These are phyloP conservation scores for Fusarium miscanthi DNA, from an alignment of 2,329 filamentous ascomycete species.

Conservation along the genomic window DNA sequence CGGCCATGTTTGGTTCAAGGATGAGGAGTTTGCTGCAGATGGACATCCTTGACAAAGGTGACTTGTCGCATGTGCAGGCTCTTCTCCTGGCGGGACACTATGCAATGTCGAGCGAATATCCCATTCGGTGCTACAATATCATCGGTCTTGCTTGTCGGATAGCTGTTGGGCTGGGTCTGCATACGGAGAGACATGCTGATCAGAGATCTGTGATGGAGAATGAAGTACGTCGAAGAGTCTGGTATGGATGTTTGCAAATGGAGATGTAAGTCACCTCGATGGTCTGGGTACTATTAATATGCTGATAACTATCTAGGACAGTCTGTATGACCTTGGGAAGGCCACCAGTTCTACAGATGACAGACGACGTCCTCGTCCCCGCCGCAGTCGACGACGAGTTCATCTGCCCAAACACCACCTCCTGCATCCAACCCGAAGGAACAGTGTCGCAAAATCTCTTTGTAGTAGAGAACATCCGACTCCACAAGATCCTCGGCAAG, in stretches of 20 bases:
- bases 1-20: background rate
- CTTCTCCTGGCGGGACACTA: background rate
- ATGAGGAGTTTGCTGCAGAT: background rate
- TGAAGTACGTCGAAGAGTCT: background rate
- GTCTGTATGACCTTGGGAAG: conserved; percentile 10
- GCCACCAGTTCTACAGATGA: background rate
- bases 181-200: background rate
- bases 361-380: background rate
- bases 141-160: background rate
- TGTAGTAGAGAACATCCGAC: background rate
- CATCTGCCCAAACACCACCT: fast-evolving
- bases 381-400: background rate
- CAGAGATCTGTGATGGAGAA: background rate
- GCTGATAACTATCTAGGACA: background rate
- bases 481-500: background rate
- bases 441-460: background rate
- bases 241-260: conserved; percentile 5
- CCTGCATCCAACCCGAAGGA: background rate
- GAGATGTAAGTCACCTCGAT: background rate
- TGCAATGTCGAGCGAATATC: background rate
- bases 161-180: background rate
- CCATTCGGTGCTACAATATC: background rate
- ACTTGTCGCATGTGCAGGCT: background rate
- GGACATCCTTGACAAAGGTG: background rate
- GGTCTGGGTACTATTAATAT: too few relatives aligned